phyloP scores from a whole-genome alignment of 805 yeast genomes.

The Cyberlindnera samutprakarnensis region DNA sequence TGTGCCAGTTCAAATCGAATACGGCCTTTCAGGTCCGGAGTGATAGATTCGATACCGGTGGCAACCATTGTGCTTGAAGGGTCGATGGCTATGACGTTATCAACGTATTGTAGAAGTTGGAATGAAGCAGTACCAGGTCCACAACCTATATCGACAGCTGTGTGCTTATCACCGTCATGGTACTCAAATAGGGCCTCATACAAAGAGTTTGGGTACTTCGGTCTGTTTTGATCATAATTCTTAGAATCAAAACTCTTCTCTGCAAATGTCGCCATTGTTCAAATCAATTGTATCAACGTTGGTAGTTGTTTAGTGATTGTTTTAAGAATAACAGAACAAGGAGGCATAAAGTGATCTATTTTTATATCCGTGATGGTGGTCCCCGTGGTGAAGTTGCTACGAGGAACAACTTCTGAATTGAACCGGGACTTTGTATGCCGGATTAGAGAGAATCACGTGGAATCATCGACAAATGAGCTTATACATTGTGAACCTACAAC shows the following conservation, averaged over 20 bases:
- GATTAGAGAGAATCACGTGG: no score
- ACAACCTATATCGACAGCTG: constrained; percentile 58
- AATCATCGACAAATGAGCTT: no score
- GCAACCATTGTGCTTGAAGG: constrained; percentile 45
- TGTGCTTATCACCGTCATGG: constrained; percentile 26
- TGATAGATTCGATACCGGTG: constrained; percentile 26
- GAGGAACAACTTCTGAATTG: no score
- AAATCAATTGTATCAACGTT: no score
- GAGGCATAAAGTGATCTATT: no score
- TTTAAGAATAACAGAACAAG: no score
- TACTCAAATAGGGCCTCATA: constrained; percentile 34
- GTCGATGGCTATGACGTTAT: constrained; percentile 48
- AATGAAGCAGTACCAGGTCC: constrained; percentile 66
- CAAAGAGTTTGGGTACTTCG: constrained; percentile 49
- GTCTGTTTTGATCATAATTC: constrained; percentile 47
- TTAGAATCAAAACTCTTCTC: constrained; percentile 40
- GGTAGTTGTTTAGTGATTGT: no score
- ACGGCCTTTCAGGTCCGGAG: constrained; percentile 12
- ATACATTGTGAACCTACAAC: no score
- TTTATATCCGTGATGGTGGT: no score
- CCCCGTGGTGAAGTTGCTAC: no score
- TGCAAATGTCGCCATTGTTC: constrained; percentile 55
- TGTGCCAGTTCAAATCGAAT: constrained; percentile 15
- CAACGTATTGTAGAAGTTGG: constrained; percentile 36
- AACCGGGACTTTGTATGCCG: no score